Conservation (phyloP, 2,329 filamentous ascomycete species). For the Boeremia lycopersici region DNA sequence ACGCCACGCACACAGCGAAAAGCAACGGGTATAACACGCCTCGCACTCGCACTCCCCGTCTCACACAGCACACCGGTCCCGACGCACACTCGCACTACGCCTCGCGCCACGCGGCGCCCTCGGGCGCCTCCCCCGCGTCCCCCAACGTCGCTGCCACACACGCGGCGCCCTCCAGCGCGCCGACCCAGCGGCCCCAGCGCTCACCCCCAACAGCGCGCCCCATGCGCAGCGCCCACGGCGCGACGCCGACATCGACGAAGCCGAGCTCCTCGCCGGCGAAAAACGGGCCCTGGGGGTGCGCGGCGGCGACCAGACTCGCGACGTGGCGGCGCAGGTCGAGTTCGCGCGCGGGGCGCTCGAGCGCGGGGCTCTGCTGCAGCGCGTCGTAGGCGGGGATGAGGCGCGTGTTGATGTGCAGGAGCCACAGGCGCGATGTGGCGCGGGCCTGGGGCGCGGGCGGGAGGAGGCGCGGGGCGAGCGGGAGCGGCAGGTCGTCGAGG, state of each 20-base stretch:
- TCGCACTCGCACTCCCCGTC: no score
- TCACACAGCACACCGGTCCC: no score
- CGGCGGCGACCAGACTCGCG: constrained; percentile 63
- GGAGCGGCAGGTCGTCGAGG: constrained; percentile 72
- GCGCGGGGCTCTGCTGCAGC: constrained; percentile 60
- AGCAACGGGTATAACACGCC: no score
- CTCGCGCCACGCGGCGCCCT: no score
- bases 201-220: constrained; percentile 69
- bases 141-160: constrained; percentile 69
- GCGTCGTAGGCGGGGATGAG: constrained; percentile 79
- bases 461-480: constrained; percentile 63
- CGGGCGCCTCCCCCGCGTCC: no score
- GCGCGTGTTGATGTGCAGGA: constrained; percentile 78
- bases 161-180: constrained; percentile 69
- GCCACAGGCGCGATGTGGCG: constrained; percentile 79
- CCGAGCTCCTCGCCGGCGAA: constrained; percentile 65
- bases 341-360: constrained; percentile 63
- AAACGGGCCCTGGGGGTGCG: constrained; percentile 68
- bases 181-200: constrained; percentile 72
- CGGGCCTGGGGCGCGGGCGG: constrained; percentile 70
- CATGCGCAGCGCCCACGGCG: constrained; percentile 75
- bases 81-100: no score
- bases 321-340: constrained; percentile 71
- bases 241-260: constrained; percentile 77
- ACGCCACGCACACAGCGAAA: no score